Percentiles rank a stretch among this genome's conserved stretches.
Conservation (phyloP, 495 filamentous ascomycete genomes). For the Talaromyces ruber region DNA sequence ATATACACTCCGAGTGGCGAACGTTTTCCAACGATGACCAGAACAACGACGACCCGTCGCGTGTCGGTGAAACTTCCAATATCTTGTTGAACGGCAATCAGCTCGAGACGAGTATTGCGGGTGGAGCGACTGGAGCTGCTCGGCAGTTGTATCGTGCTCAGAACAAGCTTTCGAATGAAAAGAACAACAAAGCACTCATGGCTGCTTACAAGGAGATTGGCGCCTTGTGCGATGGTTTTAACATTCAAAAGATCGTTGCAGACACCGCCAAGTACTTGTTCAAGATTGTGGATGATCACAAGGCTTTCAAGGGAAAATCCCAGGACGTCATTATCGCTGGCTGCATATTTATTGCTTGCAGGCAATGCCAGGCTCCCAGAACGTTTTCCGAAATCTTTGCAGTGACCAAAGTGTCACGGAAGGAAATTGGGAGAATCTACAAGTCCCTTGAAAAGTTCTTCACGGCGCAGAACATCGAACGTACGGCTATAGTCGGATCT, state of each 20-base stretch:
- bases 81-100: slow-evolving; percentile 84
- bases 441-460: slow-evolving; percentile 88
- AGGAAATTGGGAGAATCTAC: slow-evolving; percentile 94
- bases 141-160: slow-evolving; percentile 82
- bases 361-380: slow-evolving; percentile 74
- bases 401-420: slow-evolving; percentile 88
- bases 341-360: slow-evolving; percentile 95
- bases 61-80: slow-evolving; percentile 90
- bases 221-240: slow-evolving; percentile 75
- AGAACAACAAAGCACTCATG: slow-evolving; percentile 69
- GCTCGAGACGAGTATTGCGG: slow-evolving; percentile 83
- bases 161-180: slow-evolving; percentile 77
- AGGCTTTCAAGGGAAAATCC: slow-evolving; percentile 90
- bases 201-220: slow-evolving; percentile 86
- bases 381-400: slow-evolving; percentile 90
- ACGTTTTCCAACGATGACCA: slow-evolving; percentile 98
- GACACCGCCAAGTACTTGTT: slow-evolving; percentile 89
- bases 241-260: slow-evolving; percentile 67
- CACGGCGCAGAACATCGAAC: slow-evolving; percentile 46
- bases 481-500: slow-evolving; percentile 38
- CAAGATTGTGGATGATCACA: slow-evolving; percentile 86
- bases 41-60: slow-evolving; percentile 89
- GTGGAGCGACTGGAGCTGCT: slow-evolving; percentile 59
- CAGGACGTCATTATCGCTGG: slow-evolving; percentile 90
- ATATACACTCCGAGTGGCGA: slow-evolving; percentile 95